Base-by-base conservation (phyloP, 371 early-diverging fungal genomes). In the Chytridium lagenaria region DNA sequence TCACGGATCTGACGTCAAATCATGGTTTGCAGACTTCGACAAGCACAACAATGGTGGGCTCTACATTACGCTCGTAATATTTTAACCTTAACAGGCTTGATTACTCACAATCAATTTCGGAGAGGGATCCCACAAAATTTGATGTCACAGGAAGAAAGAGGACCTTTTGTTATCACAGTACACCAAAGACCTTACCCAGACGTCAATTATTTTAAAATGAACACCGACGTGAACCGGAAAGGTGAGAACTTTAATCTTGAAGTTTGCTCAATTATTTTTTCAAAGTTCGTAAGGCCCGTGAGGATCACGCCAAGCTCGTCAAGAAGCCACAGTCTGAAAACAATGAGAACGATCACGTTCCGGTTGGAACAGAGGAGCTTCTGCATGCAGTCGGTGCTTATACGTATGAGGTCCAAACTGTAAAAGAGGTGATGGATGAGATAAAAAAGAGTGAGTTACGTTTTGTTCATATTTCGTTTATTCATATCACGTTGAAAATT, bases 1-100 rank as follows among this genome's bases (percentile, higher is more conserved):
- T 67, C 87, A 87, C 64, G 87, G 87, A 0, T 74, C 77, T 15
- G 86, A 87, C 67, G 80, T 85, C 30, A 87, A 87, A 70, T 76
- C 83, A 12, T 87, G 85, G 84, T 87, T 84, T 77, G 77, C 72
- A 19, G 86, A 87, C 67, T 87, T 85, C 77, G 87, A 87, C 72
- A 81, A 81, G 72, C 77, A 86, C 77, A 83, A 85, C 74, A 82
- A 82, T 51, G 87, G 83, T 80, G 50, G 40, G 50, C 19, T 57
- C 39, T 3, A n/a, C 30, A 12, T 30, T 65, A 10, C 44, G 71
- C 7, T 3, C 26, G 16, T 7, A 5, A 7, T 16, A 7, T 55
- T 26, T n/a, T 55, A 7, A 23, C 26, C 55, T 34, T 31, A 30
- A 33, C 1, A 77, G 83, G 2, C 83, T 74, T 59, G n/a, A 77